Evolutionary conservation across 805 yeast species (phyloP).

Genomic region (Komagataella mondaviorum): DNA sequence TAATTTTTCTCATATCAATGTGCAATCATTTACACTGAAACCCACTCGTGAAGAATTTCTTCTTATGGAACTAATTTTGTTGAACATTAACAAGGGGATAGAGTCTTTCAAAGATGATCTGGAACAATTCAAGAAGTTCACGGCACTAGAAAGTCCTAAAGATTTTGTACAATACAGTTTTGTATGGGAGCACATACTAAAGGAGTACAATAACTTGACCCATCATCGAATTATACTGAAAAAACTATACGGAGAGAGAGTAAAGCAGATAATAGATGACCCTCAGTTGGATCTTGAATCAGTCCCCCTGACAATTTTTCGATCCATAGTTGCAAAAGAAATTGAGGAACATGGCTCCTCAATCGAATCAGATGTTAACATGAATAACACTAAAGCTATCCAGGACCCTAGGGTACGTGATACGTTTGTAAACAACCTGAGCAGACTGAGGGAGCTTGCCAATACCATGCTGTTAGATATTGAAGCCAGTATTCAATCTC

Average conservation of each 20-base stretch:
- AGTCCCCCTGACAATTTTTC: conserved; percentile 55
- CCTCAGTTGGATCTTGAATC: conserved; percentile 59
- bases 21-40: conserved; percentile 4
- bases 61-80: conserved; percentile 42
- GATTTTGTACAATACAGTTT: conserved; percentile 5
- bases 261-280: conserved; percentile 26
- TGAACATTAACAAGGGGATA: conserved; percentile 19
- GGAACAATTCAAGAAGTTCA: conserved; percentile 1
- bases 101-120: conserved; percentile 10
- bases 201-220: conserved; percentile 30
- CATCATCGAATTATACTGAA: conserved; percentile 34
- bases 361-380: conserved; percentile 13
- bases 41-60: conserved; percentile 62
- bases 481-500: conserved; percentile 22
- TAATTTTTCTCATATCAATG: conserved; percentile 10
- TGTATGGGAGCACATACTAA: conserved; percentile 31
- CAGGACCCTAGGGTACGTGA: conserved; percentile 63
- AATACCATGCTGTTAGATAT: conserved; percentile 46
- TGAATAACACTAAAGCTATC: conserved; percentile 48
- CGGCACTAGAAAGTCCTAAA: conserved; percentile 3
- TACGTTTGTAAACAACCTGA: conserved; percentile 61
- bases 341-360: conserved; percentile 18
- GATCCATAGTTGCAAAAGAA: conserved; percentile 23
- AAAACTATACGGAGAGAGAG: conserved; percentile 22
- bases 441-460: conserved; percentile 57